A percentile compares a stretch with the other conserved stretches of the same genome.
Evolutionary conservation across 2,329 filamentous ascomycete species (phyloP).

Genomic region (Aureobasidium zeae): DNA sequence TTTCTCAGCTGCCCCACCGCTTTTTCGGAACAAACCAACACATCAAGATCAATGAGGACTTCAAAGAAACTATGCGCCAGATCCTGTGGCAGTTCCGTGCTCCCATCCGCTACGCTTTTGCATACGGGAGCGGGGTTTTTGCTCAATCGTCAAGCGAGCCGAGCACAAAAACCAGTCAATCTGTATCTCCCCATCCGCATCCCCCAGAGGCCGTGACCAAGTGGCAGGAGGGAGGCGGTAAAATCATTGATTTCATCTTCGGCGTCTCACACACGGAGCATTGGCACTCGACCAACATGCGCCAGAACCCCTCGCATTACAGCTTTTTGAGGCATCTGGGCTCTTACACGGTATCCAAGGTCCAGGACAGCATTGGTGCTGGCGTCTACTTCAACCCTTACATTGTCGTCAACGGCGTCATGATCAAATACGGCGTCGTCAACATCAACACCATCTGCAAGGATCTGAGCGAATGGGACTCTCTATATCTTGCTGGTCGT

Average conservation of each 20-base stretch:
- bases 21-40: constrained; percentile 94
- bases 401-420: constrained; percentile 83
- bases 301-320: constrained; percentile 85
- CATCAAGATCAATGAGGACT: constrained; percentile 89
- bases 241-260: constrained; percentile 99
- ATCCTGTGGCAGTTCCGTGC: constrained; percentile 87
- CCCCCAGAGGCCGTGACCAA: constrained; percentile 72
- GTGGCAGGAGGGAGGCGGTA: constrained; percentile 77
- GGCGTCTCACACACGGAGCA: constrained; percentile 90
- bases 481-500: constrained; percentile 88
- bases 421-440: constrained; percentile 97
- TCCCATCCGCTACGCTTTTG: constrained; percentile 91
- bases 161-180: constrained; percentile 33
- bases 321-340: constrained; percentile 75
- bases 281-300: constrained; percentile 90
- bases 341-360: constrained; percentile 71
- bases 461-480: constrained; percentile 86
- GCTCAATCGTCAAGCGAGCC: constrained; percentile 53
- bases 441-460: constrained; percentile 81
- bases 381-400: constrained; percentile 98
- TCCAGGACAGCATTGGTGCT: constrained; percentile 82
- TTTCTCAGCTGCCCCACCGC: constrained; percentile 65
- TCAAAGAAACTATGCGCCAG: constrained; percentile 79
- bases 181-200: constrained; percentile 65
- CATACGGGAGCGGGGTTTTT: constrained; percentile 95